Conservation (phyloP, 148 eudicot genomes). For the Rhododendron molle region DNA sequence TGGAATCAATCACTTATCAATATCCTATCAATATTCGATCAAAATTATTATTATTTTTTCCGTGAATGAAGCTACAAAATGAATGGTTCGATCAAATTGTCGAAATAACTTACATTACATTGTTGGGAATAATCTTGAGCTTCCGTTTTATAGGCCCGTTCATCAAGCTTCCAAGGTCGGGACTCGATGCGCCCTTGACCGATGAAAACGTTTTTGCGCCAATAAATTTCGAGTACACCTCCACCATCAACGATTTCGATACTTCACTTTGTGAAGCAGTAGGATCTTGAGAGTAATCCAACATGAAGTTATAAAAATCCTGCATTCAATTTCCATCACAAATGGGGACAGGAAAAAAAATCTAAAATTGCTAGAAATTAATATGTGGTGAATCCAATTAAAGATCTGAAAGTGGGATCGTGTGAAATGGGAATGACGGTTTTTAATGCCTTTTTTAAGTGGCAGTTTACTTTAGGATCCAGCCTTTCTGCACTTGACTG, state of each 20-base stretch:
- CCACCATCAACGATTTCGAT: not conserved
- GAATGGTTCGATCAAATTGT: not conserved
- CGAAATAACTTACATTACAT: conserved; percentile 34
- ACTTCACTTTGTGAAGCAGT: not conserved
- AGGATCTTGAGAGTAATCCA: conserved; percentile 32
- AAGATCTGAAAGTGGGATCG: too few relatives aligned
- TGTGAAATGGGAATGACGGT: too few relatives aligned
- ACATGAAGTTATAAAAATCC: conserved; percentile 53
- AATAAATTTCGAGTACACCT: conserved; percentile 13
- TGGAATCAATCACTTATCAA: not conserved
- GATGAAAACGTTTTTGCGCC: not conserved
- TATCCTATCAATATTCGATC: not conserved
- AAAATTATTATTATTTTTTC: too few relatives aligned
- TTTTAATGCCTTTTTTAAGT: too few relatives aligned
- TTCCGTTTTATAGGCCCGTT: conserved; percentile 42
- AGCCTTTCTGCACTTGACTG: too few relatives aligned
- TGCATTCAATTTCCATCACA: conserved; percentile 14
- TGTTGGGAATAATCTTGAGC: conserved; percentile 43
- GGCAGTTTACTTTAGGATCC: too few relatives aligned
- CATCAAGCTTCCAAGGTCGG: conserved; percentile 36
- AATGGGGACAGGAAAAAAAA: too few relatives aligned
- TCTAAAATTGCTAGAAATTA: too few relatives aligned
- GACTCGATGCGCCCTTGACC: not conserved
- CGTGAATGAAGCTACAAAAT: too few relatives aligned
- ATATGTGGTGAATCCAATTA: too few relatives aligned